Evolutionary conservation across 768 basidiomycete genomes (phyloP).

Genomic region (Leccinum incarnatum): DNA sequence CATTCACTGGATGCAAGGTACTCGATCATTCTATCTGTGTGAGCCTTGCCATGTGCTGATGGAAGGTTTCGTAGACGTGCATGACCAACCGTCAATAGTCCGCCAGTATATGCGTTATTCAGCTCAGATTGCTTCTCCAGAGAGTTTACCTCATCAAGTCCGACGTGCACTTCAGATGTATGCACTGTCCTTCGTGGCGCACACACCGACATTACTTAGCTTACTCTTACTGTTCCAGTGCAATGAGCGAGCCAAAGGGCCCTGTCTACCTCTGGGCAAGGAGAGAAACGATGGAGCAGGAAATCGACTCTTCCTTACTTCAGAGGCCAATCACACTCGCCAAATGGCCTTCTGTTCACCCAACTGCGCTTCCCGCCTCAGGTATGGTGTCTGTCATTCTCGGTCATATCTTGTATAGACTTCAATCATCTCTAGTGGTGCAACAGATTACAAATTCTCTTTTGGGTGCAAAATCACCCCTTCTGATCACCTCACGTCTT

Average conservation of each 20-base stretch:
- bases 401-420: not conserved
- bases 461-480: constrained; percentile 47
- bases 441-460: constrained; percentile 48
- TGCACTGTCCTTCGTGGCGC: constrained; percentile 6
- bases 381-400: constrained; percentile 26
- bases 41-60: not conserved
- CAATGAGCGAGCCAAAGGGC: constrained; percentile 67
- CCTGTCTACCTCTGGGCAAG: constrained; percentile 74
- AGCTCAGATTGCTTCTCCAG: constrained; percentile 55
- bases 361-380: constrained; percentile 42
- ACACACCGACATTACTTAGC: not conserved
- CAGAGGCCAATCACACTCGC: constrained; percentile 25
- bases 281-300: constrained; percentile 69
- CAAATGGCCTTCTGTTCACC: constrained; percentile 56
- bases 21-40: not conserved
- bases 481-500: constrained; percentile 63
- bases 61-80: constrained; percentile 44
- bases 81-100: constrained; percentile 69
- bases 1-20: constrained; percentile 73
- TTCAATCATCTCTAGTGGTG: constrained; percentile 22
- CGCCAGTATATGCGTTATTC: constrained; percentile 74
- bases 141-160: constrained; percentile 49
- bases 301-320: constrained; percentile 43
- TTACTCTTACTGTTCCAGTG: constrained; percentile 36
- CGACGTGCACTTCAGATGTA: constrained; percentile 66